Evolutionary conservation across 2,329 filamentous ascomycete genomes (phyloP).

Genomic region (Rhynchosporium secalis): DNA sequence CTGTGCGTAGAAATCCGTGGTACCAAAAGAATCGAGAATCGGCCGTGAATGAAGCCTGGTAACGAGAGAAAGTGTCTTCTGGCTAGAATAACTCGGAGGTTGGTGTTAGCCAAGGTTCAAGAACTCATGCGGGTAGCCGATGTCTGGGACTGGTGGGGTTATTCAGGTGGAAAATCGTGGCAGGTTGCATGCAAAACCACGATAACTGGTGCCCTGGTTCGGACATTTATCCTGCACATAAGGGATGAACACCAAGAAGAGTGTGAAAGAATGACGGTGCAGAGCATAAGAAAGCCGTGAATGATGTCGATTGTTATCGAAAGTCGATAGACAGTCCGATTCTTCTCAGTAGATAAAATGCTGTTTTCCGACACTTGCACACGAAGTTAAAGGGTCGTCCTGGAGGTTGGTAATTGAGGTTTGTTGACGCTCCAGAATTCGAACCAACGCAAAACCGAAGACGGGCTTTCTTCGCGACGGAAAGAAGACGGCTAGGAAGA

Average conservation of each 20-base stretch:
- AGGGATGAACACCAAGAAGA: not conserved
- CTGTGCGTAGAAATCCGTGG: constrained; percentile 18
- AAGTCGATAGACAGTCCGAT: not conserved
- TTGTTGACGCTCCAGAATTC: constrained; percentile 24
- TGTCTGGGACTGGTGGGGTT: constrained; percentile 26
- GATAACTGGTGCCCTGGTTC: constrained; percentile 26
- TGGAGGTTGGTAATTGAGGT: constrained; percentile 19
- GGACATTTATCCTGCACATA: constrained; percentile 21
- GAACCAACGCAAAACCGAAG: constrained; percentile 7
- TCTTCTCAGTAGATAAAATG: constrained; percentile 1
- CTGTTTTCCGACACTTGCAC: not conserved
- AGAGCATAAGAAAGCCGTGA: not conserved
- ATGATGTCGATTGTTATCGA: constrained; percentile 8
- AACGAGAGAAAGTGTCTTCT: constrained; percentile 35
- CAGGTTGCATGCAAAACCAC: constrained; percentile 27
- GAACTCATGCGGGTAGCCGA: constrained; percentile 33
- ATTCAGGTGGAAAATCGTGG: constrained; percentile 22
- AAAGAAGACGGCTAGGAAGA: constrained; percentile 1
- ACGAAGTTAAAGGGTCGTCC: constrained; percentile 14
- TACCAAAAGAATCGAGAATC: constrained; percentile 16
- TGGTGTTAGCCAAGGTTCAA: constrained; percentile 33
- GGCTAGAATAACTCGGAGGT: constrained; percentile 24
- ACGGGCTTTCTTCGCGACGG: not conserved
- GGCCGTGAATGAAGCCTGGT: constrained; percentile 24
- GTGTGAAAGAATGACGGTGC: not conserved